Evolutionary conservation across 352 stramenopile species (phyloP).

Genomic region (Globisporangium alternatum): DNA sequence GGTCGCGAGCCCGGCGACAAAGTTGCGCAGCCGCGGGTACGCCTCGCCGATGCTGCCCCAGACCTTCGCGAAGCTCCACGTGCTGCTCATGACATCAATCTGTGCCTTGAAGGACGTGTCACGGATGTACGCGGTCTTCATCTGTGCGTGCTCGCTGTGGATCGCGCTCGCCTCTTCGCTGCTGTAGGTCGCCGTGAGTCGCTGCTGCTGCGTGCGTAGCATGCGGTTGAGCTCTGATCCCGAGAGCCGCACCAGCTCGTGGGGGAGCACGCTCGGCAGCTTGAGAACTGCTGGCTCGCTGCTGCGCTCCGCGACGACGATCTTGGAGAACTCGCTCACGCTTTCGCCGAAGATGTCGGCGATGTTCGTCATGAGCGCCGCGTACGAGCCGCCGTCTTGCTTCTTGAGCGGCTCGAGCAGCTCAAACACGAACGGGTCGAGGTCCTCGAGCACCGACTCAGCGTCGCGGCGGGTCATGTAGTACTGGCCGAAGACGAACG

Average conservation of each 20-base stretch:
- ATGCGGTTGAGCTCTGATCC: slow-evolving; percentile 18
- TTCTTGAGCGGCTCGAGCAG: slow-evolving; percentile 9
- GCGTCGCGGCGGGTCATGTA: slow-evolving; percentile 10
- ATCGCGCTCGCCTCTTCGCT: slow-evolving; percentile 16
- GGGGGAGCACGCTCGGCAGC: slow-evolving; percentile 15
- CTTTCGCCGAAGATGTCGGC: slow-evolving; percentile 18
- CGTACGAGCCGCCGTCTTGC: background rate
- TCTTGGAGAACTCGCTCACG: slow-evolving; percentile 12
- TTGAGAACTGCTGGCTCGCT: background rate
- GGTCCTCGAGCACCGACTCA: slow-evolving; percentile 13
- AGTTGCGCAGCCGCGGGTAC: slow-evolving; percentile 15
- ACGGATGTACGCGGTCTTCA: slow-evolving; percentile 19
- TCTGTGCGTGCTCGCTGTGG: slow-evolving; percentile 18
- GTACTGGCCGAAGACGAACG: slow-evolving; percentile 17
- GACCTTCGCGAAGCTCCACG: slow-evolving; percentile 12
- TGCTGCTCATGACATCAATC: slow-evolving; percentile 8
- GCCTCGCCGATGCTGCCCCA: slow-evolving; percentile 15
- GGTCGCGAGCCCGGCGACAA: slow-evolving; percentile 14
- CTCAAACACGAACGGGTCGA: slow-evolving; percentile 19
- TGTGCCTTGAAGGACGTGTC: slow-evolving; percentile 18
- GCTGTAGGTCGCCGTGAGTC: slow-evolving; percentile 11
- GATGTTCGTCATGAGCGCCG: slow-evolving; percentile 10
- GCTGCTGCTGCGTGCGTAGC: slow-evolving; percentile 17
- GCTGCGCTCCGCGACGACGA: slow-evolving; percentile 7
- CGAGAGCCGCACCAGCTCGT: slow-evolving; percentile 21